phyloP scores from a whole-genome alignment of 1,284 basidiomycete species.

The Leccinum subrobustum region DNA sequence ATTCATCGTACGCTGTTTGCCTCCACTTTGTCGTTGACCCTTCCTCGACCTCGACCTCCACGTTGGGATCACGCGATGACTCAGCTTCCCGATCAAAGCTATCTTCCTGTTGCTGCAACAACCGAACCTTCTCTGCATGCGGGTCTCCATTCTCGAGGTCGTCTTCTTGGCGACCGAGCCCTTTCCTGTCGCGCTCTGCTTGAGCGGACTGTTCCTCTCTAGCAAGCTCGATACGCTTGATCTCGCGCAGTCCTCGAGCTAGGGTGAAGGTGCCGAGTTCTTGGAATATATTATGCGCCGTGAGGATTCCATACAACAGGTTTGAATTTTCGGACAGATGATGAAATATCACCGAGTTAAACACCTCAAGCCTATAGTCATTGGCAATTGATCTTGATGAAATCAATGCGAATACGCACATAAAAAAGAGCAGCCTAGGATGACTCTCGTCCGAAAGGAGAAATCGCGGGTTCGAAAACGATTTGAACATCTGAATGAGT shows the following conservation, averaged over 20 bases:
- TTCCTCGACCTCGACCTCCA: constrained; percentile 34
- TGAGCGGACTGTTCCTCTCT: constrained; percentile 64
- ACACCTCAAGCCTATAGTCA: constrained; percentile 75
- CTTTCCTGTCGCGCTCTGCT: constrained; percentile 39
- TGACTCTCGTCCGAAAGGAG: constrained; percentile 92
- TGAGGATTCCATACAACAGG: constrained; percentile 82
- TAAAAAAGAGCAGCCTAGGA: constrained; percentile 88
- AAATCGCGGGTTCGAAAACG: constrained; percentile 88
- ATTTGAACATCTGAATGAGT: constrained; percentile 83
- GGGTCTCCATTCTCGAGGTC: constrained; percentile 34
- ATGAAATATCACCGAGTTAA: constrained; percentile 81
- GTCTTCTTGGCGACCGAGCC: constrained; percentile 14
- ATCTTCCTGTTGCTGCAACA: constrained; percentile 48
- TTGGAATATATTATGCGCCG: constrained; percentile 81
- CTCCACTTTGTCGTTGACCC: too few species aligned
- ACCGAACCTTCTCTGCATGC: constrained; percentile 59
- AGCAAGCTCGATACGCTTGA: constrained; percentile 68
- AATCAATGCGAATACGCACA: constrained; percentile 44
- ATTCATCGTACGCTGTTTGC: too few species aligned
- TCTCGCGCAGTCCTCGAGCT: constrained; percentile 78
- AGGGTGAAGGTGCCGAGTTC: constrained; percentile 89
- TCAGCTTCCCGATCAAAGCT: constrained; percentile 27
- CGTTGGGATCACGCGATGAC: constrained; percentile 14
- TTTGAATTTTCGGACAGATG: constrained; percentile 81
- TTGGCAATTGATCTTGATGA: constrained; percentile 1